Percentiles rank a stretch among this genome's conserved stretches.
phyloP scores from a whole-genome alignment of 2,329 filamentous ascomycete genomes.

The Erysiphe pulchra region DNA sequence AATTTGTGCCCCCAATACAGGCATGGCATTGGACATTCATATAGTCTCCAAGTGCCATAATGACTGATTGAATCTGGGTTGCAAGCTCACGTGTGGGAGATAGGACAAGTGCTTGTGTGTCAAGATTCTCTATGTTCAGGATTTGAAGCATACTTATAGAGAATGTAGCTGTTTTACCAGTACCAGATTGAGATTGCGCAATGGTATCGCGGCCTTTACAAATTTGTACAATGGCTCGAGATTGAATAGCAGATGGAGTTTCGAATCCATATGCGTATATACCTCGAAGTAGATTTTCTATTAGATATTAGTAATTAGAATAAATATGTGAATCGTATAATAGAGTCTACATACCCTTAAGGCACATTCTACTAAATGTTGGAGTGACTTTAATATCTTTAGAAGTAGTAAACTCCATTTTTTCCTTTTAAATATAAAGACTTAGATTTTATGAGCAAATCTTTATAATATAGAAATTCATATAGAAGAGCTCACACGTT shows the following conservation, averaged over 20 bases:
- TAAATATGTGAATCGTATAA: not conserved
- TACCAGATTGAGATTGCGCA: constrained; percentile 97
- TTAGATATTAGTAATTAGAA: constrained; percentile 1
- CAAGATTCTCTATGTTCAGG: constrained; percentile 84
- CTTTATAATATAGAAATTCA: no score
- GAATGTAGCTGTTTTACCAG: constrained; percentile 98
- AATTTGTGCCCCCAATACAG: constrained; percentile 94
- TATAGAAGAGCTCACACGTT: no score
- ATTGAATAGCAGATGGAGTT: constrained; percentile 97
- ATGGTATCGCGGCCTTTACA: constrained; percentile 99
- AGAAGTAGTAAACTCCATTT: constrained; percentile 94
- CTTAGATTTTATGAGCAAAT: no score
- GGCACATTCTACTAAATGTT: constrained; percentile 76
- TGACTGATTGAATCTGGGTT: constrained; percentile 98
- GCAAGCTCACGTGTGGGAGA: constrained; percentile 95
- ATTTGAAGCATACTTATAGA: constrained; percentile 98
- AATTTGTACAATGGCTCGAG: constrained; percentile 98
- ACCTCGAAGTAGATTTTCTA: constrained; percentile 48
- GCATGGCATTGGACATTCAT: constrained; percentile 99
- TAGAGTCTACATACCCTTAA: constrained; percentile 36
- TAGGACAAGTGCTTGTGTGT: constrained; percentile 93
- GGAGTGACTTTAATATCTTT: constrained; percentile 92
- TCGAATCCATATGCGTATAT: constrained; percentile 99
- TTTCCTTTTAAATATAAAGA: constrained; percentile 22
- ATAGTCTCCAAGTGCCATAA: constrained; percentile 96